Evolutionary conservation across 2,329 filamentous ascomycete species (phyloP), one percentile per base, ranked within the genome.

Genomic region (Amauroascus niger): DNA sequence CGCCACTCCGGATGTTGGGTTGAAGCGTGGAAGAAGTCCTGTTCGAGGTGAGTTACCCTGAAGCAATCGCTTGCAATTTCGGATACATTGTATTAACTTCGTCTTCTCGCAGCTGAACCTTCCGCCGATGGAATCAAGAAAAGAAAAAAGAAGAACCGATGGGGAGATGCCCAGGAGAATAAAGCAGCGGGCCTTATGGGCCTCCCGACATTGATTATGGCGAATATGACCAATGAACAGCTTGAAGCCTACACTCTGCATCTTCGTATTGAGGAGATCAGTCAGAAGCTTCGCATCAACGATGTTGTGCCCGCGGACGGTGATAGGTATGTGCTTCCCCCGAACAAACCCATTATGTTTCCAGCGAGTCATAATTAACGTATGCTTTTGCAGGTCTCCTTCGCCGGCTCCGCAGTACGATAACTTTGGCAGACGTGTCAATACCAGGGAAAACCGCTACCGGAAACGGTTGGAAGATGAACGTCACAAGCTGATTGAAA

Each of bases 141-240:
- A 65, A 88, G 93, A 71, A 96, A 95, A 83, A 97, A 96, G 84
- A 86, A 91, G 70, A 98, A 98, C 71, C 84, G 93, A 68, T 98
- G 93, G 93, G 93, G 93, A 61, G 91, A 97, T 72, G 88, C 88
- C 57, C 86, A 88, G 53, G 93, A 98, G 74, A 98, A 98, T 76
- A 98, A 98, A 79, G 93, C 93, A 56, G 93, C 93, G 55, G 93
- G 93, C 60, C 79, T 98, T 58, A 97, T 98, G 90, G 93, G 93
- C 55, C 79, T 98, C 62, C 89, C 93, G 26, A 98, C 93, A 14
- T 88, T 91, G 66, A 97, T 98, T 70, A 84, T 91, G 72, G 89
- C 90, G 59, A 90, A 91, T 73, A 98, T 98, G 89, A 98, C 93
- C 53, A 91, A 86, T 67, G 93, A 98, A 73, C 93, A 98, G 78